These are phyloP conservation scores for Fusarium oxysporum DNA, from an alignment of 2,329 filamentous ascomycete species.

Conservation along the genomic window DNA sequence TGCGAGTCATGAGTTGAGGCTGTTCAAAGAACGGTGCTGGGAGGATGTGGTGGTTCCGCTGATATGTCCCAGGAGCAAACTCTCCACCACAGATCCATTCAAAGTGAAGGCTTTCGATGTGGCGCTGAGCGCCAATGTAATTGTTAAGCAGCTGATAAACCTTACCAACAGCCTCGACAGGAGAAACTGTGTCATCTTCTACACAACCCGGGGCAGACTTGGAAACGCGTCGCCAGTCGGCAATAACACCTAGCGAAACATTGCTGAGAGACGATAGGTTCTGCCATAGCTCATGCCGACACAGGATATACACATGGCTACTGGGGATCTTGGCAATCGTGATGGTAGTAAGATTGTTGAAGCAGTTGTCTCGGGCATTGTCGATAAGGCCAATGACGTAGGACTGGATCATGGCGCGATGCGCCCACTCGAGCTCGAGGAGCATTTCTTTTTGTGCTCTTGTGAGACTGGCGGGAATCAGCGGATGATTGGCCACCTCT, in stretches of 20 bases:
- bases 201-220: conserved; percentile 64
- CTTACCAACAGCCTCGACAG: conserved; percentile 61
- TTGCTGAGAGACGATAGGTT: conserved; percentile 64
- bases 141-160: conserved; percentile 65
- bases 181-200: conserved; percentile 60
- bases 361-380: conserved; percentile 60
- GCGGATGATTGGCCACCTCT: conserved; percentile 45
- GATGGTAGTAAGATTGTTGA: conserved; percentile 66
- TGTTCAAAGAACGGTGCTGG: conserved; percentile 66
- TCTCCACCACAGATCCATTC: conserved; percentile 78
- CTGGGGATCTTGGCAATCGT: conserved; percentile 74
- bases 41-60: conserved; percentile 71
- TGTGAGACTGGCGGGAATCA: conserved; percentile 68
- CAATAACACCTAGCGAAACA: conserved; percentile 70
- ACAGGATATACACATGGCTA: conserved; percentile 66
- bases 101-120: conserved; percentile 69
- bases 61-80: conserved; percentile 69
- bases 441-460: conserved; percentile 76
- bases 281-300: conserved; percentile 70
- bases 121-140: conserved; percentile 59
- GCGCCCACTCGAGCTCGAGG: conserved; percentile 75
- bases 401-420: conserved; percentile 74
- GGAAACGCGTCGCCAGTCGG: conserved; percentile 72
- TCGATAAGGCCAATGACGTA: conserved; percentile 74
- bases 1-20: conserved; percentile 46